Evolutionary conservation across 148 eudicot genomes (phyloP).

Genomic region (Fagopyrum homotropicum): DNA sequence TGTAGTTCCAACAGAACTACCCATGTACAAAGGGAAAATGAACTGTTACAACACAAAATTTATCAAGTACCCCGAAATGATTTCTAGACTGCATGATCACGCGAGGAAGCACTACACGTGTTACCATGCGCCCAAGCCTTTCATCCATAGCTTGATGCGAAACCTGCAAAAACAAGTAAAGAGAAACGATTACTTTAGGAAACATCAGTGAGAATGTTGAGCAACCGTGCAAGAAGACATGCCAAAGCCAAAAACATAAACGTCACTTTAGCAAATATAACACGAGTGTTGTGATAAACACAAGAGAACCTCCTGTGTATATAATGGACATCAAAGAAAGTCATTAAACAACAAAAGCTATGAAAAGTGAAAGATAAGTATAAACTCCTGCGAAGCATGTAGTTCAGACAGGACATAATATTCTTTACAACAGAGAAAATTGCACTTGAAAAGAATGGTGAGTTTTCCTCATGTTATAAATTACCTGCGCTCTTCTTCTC

Average conservation of each 20-base stretch:
- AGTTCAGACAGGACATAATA: not conserved
- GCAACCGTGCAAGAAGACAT: not conserved
- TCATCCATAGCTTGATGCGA: constrained; percentile 69
- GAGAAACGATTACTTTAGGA: not conserved
- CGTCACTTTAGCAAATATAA: not conserved
- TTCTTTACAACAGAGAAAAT: not conserved
- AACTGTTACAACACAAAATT: not conserved
- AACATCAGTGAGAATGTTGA: not conserved
- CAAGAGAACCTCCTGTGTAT: not conserved
- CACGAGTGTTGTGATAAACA: not conserved
- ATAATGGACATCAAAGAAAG: not conserved
- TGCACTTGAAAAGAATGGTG: not conserved
- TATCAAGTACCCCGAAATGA: constrained; percentile 75
- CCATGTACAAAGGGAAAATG: not conserved
- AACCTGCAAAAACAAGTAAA: constrained; percentile 43
- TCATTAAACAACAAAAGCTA: not conserved
- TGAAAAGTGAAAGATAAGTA: not conserved
- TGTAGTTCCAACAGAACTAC: not conserved
- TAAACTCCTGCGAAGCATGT: not conserved
- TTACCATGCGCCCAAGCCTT: constrained; percentile 74
- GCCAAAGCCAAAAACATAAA: not conserved
- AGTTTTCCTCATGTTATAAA: constrained; percentile 4
- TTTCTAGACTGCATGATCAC: constrained; percentile 93
- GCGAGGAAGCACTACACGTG: constrained; percentile 94
- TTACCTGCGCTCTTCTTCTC: constrained; percentile 76